A percentile compares a stretch with the other conserved stretches of the same genome.
Evolutionary conservation across 2,329 filamentous ascomycete species (phyloP).

Genomic region (Aspergillus phoenicis): DNA sequence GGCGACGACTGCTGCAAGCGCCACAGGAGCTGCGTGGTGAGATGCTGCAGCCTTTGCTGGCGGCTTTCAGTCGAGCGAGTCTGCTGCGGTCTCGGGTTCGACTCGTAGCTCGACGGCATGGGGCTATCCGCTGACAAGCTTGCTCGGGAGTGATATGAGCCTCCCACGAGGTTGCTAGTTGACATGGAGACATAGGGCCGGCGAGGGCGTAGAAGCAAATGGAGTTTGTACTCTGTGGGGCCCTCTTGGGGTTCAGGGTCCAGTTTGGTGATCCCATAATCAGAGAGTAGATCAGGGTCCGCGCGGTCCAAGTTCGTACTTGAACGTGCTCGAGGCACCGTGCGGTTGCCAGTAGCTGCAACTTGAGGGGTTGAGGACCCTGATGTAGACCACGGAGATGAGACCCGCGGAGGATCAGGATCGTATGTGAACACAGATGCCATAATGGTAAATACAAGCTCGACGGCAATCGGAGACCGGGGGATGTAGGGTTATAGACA

Average conservation of each 20-base stretch:
- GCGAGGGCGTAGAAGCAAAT: conserved; percentile 78
- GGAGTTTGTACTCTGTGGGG: conserved; percentile 94
- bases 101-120: conserved; percentile 34
- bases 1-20: conserved; percentile 91
- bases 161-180: conserved; percentile 59
- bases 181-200: conserved; percentile 72
- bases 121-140: conserved; percentile 26
- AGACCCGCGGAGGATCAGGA: conserved; percentile 80
- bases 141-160: conserved; percentile 52
- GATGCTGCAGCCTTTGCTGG: conserved; percentile 81
- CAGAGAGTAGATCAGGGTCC: conserved; percentile 45
- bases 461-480: neutral
- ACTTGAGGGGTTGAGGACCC: conserved; percentile 46
- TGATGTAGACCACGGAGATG: conserved; percentile 82
- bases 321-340: conserved; percentile 32
- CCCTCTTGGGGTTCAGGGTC: conserved; percentile 92
- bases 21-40: conserved; percentile 96
- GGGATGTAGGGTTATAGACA: neutral
- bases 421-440: conserved; percentile 97
- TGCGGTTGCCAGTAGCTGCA: conserved; percentile 27
- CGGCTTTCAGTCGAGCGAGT: conserved; percentile 67
- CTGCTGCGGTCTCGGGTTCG: conserved; percentile 40
- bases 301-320: conserved; percentile 43
- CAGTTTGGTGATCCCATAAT: conserved; percentile 72
- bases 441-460: conserved; percentile 53